Percentiles rank a stretch among this genome's conserved stretches.
These are phyloP conservation scores for Pseudogymnoascus sp. DNA, from an alignment of 2,329 filamentous ascomycete genomes.

Conservation along the genomic window DNA sequence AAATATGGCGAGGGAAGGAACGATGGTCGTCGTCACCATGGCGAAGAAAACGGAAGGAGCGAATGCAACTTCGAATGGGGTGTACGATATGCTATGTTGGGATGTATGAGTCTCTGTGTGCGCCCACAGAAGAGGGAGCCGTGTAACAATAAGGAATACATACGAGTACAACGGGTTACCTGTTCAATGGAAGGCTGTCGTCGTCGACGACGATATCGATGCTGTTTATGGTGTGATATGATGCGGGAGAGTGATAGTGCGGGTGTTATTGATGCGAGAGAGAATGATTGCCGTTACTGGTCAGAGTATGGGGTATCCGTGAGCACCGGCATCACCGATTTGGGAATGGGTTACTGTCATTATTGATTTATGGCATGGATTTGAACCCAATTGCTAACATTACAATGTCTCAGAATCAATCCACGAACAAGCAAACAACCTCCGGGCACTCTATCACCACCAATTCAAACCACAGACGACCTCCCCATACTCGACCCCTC, in stretches of 20 bases:
- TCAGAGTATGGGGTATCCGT: not conserved
- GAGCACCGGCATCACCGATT: not conserved
- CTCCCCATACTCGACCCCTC: not conserved
- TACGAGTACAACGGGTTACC: not conserved
- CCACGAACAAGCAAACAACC: no score
- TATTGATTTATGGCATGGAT: not conserved
- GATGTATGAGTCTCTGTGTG: not conserved
- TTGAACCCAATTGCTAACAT: not conserved
- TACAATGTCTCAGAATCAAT: no score
- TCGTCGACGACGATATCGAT: not conserved
- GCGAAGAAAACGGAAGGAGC: not conserved
- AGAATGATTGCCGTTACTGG: not conserved
- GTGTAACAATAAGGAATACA: conserved; percentile 5
- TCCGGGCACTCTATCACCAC: no score
- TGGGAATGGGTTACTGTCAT: not conserved
- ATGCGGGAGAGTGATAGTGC: not conserved
- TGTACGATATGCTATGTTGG: conserved; percentile 1
- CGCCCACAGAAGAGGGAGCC: not conserved
- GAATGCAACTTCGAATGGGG: not conserved
- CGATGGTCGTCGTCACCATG: not conserved
- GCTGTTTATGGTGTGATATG: not conserved
- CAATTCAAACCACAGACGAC: not conserved
- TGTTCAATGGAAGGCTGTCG: not conserved
- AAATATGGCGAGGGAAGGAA: not conserved
- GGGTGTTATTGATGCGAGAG: not conserved